Evolutionary conservation across 2,329 filamentous ascomycete genomes (phyloP).

Genomic region (Venturia nashicola): DNA sequence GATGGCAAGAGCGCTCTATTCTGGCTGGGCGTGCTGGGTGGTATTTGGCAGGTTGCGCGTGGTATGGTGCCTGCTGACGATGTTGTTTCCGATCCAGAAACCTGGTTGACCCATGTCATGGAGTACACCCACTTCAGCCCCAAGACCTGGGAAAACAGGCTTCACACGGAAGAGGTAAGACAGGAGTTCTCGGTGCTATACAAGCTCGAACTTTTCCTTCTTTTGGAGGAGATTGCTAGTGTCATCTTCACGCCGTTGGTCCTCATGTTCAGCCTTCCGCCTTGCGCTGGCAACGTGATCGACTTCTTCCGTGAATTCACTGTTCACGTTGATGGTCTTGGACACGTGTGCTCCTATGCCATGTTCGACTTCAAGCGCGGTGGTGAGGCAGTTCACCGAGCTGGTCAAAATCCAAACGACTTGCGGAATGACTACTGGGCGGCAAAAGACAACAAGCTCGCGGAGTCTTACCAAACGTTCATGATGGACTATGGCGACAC

Average conservation of each 20-base stretch:
- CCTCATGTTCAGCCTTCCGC: constrained; percentile 73
- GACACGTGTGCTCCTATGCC: constrained; percentile 93
- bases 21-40: constrained; percentile 72
- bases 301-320: constrained; percentile 99
- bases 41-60: constrained; percentile 71
- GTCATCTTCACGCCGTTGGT: constrained; percentile 88
- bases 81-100: constrained; percentile 82
- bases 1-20: constrained; percentile 80
- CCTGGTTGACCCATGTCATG: constrained; percentile 76
- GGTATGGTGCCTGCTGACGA: constrained; percentile 74
- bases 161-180: constrained; percentile 93
- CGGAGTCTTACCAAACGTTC: constrained; percentile 93
- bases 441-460: constrained; percentile 95
- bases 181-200: constrained; percentile 83
- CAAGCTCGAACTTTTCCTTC: constrained; percentile 83
- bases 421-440: constrained; percentile 86
- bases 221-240: constrained; percentile 81
- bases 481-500: constrained; percentile 63
- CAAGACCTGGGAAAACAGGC: constrained; percentile 70
- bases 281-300: constrained; percentile 81
- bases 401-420: constrained; percentile 19
- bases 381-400: constrained; percentile 33
- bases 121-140: constrained; percentile 89
- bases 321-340: constrained; percentile 88
- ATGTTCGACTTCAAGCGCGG: constrained; percentile 94